Evolutionary conservation across 1,284 basidiomycete species (phyloP), one percentile per base, ranked within the genome.

Genomic region (Ceratobasidium theobromae): DNA sequence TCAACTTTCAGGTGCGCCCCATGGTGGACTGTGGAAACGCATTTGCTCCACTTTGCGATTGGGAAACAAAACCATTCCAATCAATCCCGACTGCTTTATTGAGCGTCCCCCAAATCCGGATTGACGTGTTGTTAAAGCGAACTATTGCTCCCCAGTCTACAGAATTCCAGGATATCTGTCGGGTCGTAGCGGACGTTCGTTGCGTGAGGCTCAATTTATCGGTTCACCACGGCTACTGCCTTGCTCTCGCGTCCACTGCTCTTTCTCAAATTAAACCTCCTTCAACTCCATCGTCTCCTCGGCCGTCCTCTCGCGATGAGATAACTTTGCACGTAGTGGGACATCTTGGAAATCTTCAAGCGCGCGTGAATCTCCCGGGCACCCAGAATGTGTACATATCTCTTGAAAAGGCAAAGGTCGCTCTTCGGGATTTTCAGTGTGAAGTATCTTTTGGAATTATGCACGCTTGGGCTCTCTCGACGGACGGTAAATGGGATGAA

Each of bases 401-500:
- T 46, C 6, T 67, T 71, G 53, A 70, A 21, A 71, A 74, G 12
- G 55, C 40, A 52, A 58, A 53, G 14, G 52, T 46, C 1, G 38
- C 41, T 32, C 48, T 46, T 18, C 57, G 33, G 18, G 49, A 52
- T 9, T n/a, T 30, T 46, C 52, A 45, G 14, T 53, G 38, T 23
- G 51, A 70, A 2, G 62, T 78, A 12, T 69, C 69, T 1, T 71
- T 76, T 27, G 78, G 78, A 18, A 76, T 74, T 32, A 70, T 77
- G 2, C 72, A 81, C 53, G 71, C 76, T 11, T 81, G 79, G 49
- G 81, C 82, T 4, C 78, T 79, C 8, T 79, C 75, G 65, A 73
- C 75, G 0, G 72, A 76, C 0, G 76, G 76, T 4, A 77, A 80
- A 67, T 98, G 94, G 93, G 92, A 93, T 69, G 92, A 96, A 73